Conservation (phyloP, 257 asterid species). For the Fraxinus cuspidata region DNA sequence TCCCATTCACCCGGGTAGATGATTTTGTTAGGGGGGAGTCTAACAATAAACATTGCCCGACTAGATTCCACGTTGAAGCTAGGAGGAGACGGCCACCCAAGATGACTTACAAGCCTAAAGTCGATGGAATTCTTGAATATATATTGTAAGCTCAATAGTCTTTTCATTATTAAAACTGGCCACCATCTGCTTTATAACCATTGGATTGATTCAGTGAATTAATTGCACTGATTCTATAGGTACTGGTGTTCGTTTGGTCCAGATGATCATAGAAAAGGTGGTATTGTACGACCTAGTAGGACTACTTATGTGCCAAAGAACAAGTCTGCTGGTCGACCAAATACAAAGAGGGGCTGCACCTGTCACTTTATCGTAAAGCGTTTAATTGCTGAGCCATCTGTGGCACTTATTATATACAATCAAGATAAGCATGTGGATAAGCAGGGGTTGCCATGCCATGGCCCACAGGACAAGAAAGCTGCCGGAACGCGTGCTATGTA, state of each 20-base stretch:
- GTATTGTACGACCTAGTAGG: constrained; percentile 89
- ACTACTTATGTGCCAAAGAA: constrained; percentile 71
- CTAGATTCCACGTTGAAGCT: constrained; percentile 93
- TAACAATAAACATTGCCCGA: constrained; percentile 80
- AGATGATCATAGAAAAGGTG: constrained; percentile 91
- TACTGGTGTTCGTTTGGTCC: constrained; percentile 99
- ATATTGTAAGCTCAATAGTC: constrained; percentile 57
- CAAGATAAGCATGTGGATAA: constrained; percentile 87
- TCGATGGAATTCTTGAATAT: constrained; percentile 92
- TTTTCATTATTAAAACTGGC: constrained; percentile 7
- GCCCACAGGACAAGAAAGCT: constrained; percentile 82
- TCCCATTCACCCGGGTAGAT: constrained; percentile 83
- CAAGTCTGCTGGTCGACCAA: constrained; percentile 86
- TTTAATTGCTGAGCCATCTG: constrained; percentile 83
- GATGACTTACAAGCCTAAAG: constrained; percentile 75
- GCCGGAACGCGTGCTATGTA: constrained; percentile 98
- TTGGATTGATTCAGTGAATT: constrained; percentile 10
- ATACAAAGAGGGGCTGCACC: constrained; percentile 95
- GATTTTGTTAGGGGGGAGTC: constrained; percentile 95
- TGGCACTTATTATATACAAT: constrained; percentile 81
- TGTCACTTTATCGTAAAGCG: constrained; percentile 96
- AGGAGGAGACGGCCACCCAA: constrained; percentile 67
- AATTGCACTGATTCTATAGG: constrained; percentile 41
- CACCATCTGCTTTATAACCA: constrained; percentile 9
- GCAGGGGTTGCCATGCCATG: constrained; percentile 90